Evolutionary conservation across 768 basidiomycete genomes (phyloP).

Genomic region (Xanthoconium stramineum): DNA sequence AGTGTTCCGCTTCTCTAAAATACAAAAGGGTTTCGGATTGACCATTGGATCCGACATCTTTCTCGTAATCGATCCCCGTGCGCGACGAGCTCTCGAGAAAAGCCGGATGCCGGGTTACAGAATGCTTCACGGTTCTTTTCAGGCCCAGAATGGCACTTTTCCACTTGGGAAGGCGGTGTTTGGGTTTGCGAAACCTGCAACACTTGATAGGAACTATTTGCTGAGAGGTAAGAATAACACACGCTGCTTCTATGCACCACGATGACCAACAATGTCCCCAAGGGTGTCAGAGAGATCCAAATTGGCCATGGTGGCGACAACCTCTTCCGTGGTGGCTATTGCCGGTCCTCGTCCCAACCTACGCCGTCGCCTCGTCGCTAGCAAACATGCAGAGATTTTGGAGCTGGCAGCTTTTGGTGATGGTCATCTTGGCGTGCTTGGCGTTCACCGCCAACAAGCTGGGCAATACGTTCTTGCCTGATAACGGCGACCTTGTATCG

Average conservation of each 20-base stretch:
- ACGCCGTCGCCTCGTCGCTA: slow-evolving; percentile 70
- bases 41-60: slow-evolving; percentile 83
- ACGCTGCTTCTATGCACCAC: slow-evolving; percentile 11
- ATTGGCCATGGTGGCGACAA: slow-evolving; percentile 76
- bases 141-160: slow-evolving; percentile 46
- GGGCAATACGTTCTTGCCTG: slow-evolving; percentile 57
- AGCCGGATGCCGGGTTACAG: slow-evolving; percentile 37
- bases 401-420: slow-evolving; percentile 69
- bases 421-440: slow-evolving; percentile 79
- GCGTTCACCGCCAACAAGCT: slow-evolving; percentile 70
- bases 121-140: slow-evolving; percentile 54
- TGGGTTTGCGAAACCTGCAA: slow-evolving; percentile 38
- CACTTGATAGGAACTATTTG: slow-evolving; percentile 30
- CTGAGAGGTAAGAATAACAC: slow-evolving; percentile 23
- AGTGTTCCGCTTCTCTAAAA: slow-evolving; percentile 4
- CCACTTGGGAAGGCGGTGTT: slow-evolving; percentile 43
- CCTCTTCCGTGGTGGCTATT: slow-evolving; percentile 81
- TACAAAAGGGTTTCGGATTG: slow-evolving; percentile 69
- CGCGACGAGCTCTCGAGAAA: slow-evolving; percentile 36
- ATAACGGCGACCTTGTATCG: slow-evolving; percentile 70
- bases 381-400: slow-evolving; percentile 71
- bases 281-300: slow-evolving; percentile 75
- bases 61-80: slow-evolving; percentile 62
- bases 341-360: slow-evolving; percentile 72
- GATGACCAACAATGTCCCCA: slow-evolving; percentile 27